These are phyloP conservation scores for Rehmannia glutinosa DNA, from an alignment of 257 asterid genomes.

Conservation along the genomic window DNA sequence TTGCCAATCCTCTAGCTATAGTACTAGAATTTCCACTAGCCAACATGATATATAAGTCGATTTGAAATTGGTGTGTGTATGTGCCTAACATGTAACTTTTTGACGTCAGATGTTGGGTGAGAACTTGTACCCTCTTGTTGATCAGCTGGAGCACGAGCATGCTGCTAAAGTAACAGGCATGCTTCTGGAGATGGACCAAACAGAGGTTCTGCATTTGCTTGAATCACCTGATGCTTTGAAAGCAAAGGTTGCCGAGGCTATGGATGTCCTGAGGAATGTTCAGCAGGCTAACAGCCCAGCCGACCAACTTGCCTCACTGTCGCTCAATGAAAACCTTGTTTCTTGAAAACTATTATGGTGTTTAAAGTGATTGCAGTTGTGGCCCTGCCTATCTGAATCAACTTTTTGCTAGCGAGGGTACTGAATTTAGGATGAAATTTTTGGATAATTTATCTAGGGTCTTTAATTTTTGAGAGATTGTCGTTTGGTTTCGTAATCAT, in stretches of 20 bases:
- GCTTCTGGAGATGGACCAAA: slow-evolving; percentile 61
- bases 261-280: slow-evolving; percentile 49
- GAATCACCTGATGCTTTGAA: no score
- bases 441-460: no score
- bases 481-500: no score
- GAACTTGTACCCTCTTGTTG: slow-evolving; percentile 48
- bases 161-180: slow-evolving; percentile 52
- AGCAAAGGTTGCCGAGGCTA: slow-evolving; percentile 47
- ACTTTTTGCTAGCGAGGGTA: slow-evolving; percentile 4
- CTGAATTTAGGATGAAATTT: background rate
- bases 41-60: background rate
- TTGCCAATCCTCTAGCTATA: no score
- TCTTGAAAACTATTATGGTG: no score
- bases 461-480: no score
- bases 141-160: slow-evolving; percentile 51
- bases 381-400: background rate
- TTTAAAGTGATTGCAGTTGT: background rate
- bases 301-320: slow-evolving; percentile 42
- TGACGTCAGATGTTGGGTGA: slow-evolving; percentile 37
- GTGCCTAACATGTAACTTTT: background rate
- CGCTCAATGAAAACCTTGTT: slow-evolving; percentile 41
- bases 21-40: background rate
- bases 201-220: slow-evolving; percentile 52
- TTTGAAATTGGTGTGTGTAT: no score
- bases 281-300: slow-evolving; percentile 34